Base-by-base conservation (phyloP, 2,329 filamentous ascomycete genomes). In the Endocalyx cinctus region DNA sequence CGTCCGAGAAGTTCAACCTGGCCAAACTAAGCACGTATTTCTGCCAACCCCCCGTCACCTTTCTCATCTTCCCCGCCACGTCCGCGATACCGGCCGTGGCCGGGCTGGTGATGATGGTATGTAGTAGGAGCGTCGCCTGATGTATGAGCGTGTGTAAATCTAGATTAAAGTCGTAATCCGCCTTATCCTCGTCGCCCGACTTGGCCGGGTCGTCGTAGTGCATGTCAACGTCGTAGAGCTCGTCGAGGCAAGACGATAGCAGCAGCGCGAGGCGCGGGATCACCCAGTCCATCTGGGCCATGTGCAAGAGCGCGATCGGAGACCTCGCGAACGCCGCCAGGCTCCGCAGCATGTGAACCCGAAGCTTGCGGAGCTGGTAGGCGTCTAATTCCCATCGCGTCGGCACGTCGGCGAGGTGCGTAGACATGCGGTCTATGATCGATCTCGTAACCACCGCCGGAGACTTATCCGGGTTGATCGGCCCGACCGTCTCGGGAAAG, bases 21-120 rank as follows among this genome's bases (percentile, higher is more conserved):
- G 87, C 88, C 27, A 98, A 65, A 3, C 79, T 79, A 8, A 96
- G 75, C 1, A 94, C 67, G 50, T 94, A 90, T 33, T 88, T 87
- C 51, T 95, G 87, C 32, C 78, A 76, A 1, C 82, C 85, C 4
- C 87, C 86, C 5, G 77, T 71, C 0, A 85, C 75, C 7, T 74
- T 73, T 0, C 73, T 70, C 5, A 95, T 67, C 56, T 90, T 94
- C 30, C 75, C 71, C 30, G 79, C 73, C 42, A 94, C 76, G 45
- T 90, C 76, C 14, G 64, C 64, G 5, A 60, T 43, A 28, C 65
- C 55, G 1, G 66, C 59, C 3, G 69, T 73, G 10, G 53, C 42
- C 0, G 67, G 62, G 27, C 69, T 62, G 2, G 69, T 78, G 17
- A 74, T 60, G 2, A 78, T 63, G 8, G 57, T 64, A 45, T 79